Evolutionary conservation across 148 eudicot species (phyloP).

Genomic region (Salicornia ramosissima): DNA sequence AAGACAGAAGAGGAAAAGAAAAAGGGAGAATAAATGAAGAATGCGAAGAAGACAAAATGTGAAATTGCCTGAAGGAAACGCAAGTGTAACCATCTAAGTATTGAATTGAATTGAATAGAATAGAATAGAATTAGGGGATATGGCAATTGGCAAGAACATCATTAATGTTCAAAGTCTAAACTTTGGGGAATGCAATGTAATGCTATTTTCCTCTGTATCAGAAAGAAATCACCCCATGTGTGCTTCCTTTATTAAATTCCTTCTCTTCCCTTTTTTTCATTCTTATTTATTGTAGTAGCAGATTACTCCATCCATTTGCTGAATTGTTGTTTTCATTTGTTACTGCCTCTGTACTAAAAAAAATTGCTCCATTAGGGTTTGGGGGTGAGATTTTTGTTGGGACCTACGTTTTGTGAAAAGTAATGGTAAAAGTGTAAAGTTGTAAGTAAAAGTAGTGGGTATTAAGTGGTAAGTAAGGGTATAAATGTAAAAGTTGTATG

Average conservation of each 20-base stretch:
- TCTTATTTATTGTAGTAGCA: too few species aligned
- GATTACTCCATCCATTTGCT: too few species aligned
- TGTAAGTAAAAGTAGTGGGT: too few species aligned
- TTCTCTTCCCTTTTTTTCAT: neutral
- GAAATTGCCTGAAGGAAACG: conserved; percentile 1
- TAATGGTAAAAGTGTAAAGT: too few species aligned
- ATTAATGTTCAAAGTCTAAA: neutral
- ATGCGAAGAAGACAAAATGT: neutral
- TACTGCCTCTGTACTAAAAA: too few species aligned
- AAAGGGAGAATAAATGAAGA: neutral
- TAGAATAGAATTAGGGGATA: too few species aligned
- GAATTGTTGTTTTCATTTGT: too few species aligned
- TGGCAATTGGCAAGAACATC: neutral
- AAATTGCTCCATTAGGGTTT: too few species aligned
- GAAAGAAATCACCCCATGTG: conserved; percentile 14
- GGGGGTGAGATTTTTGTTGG: too few species aligned
- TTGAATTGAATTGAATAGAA: neutral
- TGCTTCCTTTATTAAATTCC: conserved; percentile 13
- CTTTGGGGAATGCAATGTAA: neutral
- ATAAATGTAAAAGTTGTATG: too few species aligned
- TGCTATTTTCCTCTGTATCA: neutral
- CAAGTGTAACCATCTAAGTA: conserved; percentile 1
- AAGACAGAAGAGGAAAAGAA: neutral
- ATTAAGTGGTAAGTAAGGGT: too few species aligned
- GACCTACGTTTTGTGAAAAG: too few species aligned